Base-by-base conservation (phyloP, 2,329 filamentous ascomycete species). In the Tolypocladium pustulatum region DNA sequence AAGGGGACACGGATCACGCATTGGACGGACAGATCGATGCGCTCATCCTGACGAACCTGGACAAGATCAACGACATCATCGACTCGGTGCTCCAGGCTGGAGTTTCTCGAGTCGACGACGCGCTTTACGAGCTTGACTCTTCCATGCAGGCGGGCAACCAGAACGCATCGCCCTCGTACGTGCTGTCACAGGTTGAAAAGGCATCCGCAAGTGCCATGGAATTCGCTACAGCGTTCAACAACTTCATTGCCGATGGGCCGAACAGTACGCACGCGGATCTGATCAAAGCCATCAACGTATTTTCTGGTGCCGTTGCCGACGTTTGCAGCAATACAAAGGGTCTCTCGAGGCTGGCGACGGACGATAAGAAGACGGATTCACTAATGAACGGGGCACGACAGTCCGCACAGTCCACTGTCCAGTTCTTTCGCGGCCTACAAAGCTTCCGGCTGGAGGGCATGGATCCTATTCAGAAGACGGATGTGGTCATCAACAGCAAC, bases 121-220 rank as follows among this genome's bases (percentile, higher is more conserved):
- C 94, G 51, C 79, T 99, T 40, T 99, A 99, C 75, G 94, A 99
- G 73, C 81, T 99, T 51, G 94, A 99, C 73, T 97, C 94, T 25
- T 89, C 89, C 25, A 97, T 97, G 91, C 93, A 97, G 72, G 94
- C 93, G 46, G 94, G 94, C 73, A 99, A 99, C 76, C 94, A 97
- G 76, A 99, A 95, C 68, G 94, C 94, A 1, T 96, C 92, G 46
- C 91, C 94, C 17, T 85, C 93, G 1, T 97, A 95, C 70, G 92
- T 99, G 15, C 80, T 99, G 56, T 97, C 93, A 2, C 93, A 97
- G 72, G 92, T 97, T 60, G 94, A 99, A 71, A 99, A 97, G 78
- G 92, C 94, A 0, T 94, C 92, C 9, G 86, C 91, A 12, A 96
- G 87, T 64, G 91, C 94, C 15, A 97, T 95, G 73, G 94, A 99